Base-by-base conservation (phyloP, 2,329 filamentous ascomycete genomes). In the Lasiodiplodia citricola region DNA sequence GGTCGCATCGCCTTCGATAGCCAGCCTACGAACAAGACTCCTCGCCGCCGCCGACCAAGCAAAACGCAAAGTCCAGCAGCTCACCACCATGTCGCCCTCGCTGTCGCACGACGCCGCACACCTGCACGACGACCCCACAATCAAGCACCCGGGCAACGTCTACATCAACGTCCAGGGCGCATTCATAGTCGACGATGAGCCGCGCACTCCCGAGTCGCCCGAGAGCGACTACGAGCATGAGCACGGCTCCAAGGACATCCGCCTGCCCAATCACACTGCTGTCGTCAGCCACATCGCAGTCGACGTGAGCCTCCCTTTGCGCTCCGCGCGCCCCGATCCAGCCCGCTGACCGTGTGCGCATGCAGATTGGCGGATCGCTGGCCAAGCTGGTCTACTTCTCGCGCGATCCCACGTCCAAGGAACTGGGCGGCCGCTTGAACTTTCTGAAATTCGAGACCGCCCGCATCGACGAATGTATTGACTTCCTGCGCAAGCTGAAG, bases 321-420 rank as follows among this genome's bases (percentile, higher is more conserved):
- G 23, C 51, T 4, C 62, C 4, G 4, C n/a, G 23, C 35, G 25
- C 18, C 47, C 23, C 25, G 31, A 6, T 37, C 50, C 31, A 41
- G 35, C 50, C 35, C 21, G 57, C 66, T 62, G 41, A 52, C 35
- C 16, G 25, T 13, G 44, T 25, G 66, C 56, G 50, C 44, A 31
- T 35, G 23, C 78, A 97, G 92, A 98, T 99, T 80, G 96, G 96
- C 72, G 96, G 96, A 73, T 97, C 94, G 18, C 86, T 99, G 41
- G 94, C 94, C 72, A 99, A 99, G 83, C 88, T 99, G 56, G 96
- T 99, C 70, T 99, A 97, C 84, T 98, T 98, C 78, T 96, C 94
- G 21, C 92, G 93, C 72, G 96, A 98, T 81, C 87, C 91, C 52
- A 87, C 91, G 77, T 92, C 91, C 14, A 88, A 86, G 35, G 91